Conservation (phyloP, 1,139 yeast genomes). For the Meyerozyma sp. region DNA sequence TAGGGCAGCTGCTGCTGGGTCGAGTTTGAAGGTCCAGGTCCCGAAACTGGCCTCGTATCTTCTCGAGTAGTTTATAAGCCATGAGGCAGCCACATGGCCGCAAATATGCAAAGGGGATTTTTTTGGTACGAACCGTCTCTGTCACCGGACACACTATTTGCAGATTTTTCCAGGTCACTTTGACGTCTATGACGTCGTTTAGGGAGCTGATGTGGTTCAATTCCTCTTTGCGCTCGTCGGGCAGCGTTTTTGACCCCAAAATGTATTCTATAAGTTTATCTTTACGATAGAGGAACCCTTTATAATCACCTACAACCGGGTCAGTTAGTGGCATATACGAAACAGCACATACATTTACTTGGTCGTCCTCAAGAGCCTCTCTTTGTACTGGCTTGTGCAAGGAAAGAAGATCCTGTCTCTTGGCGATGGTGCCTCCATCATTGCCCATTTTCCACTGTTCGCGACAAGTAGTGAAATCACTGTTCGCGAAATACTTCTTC, state of each 20-base stretch:
- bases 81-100: slow-evolving; percentile 2
- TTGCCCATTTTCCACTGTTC: slow-evolving; percentile 26
- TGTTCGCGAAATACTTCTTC: neutral
- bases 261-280: slow-evolving; percentile 60
- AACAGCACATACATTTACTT: slow-evolving; percentile 19
- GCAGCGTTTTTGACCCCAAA: slow-evolving; percentile 17
- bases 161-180: slow-evolving; percentile 18
- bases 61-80: neutral
- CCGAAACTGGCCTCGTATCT: neutral
- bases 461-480: slow-evolving; percentile 3
- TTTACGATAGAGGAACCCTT: slow-evolving; percentile 66
- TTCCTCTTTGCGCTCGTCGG: slow-evolving; percentile 11
- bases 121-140: slow-evolving; percentile 5
- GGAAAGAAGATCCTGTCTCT: slow-evolving; percentile 36
- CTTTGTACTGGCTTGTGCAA: slow-evolving; percentile 16
- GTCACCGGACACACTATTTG: slow-evolving; percentile 5
- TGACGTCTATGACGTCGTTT: slow-evolving; percentile 26
- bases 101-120: slow-evolving; percentile 2
- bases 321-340: slow-evolving; percentile 23
- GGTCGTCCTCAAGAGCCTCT: slow-evolving; percentile 31
- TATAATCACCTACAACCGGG: slow-evolving; percentile 65
- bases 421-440: slow-evolving; percentile 50
- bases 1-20: slow-evolving; percentile 10
- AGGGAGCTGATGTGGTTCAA: slow-evolving; percentile 10
- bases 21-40: slow-evolving; percentile 1